Base-by-base conservation (phyloP, 345 rosid genomes). In the Turnera subulata region DNA sequence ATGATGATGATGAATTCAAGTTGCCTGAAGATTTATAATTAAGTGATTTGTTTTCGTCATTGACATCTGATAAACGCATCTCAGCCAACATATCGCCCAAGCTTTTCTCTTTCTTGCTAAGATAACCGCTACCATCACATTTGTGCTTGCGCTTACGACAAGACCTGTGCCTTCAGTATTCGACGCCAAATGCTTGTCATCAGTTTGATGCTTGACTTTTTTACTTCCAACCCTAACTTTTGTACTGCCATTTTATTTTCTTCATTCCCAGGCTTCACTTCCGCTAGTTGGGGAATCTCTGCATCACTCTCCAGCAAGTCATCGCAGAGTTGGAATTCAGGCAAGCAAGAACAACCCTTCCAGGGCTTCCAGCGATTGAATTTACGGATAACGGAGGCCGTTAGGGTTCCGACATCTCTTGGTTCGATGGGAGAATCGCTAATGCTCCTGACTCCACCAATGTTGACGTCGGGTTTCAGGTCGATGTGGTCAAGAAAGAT, bases 311-410 rank as follows among this genome's bases (percentile, higher is more conserved):
- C 84, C 55, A 67, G 58, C 64, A 74, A 61, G 19, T 78, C 80
- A 24, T 58, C 64, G 38, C 81, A 72, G 21, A 69, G 39, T 72
- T 65, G 74, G 56, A 84, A 70, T 73, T 75, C 79, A 1, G 92
- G 92, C 50, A 88, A 78, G 21, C 66, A 66, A 19, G 68, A 35
- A 59, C 65, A 77, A 44, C 92, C 92, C n/a, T n/a, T n/a, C n/a
- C n/a, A n/a, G n/a, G n/a, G n/a, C 73, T 80, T 91, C 90, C 85
- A 86, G 20, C 70, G 80, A 68, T 60, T 60, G 66, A 84, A 84
- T 50, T 90, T 17, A 63, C 23, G 29, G 20, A 14, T 32, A 23
- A 16, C 32, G 46, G 55, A 22, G 19, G 47, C 63, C 23, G 10
- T n/a, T 73, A 69, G 67, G 67, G 70, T 64, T 71, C 68, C 46